phyloP scores from a whole-genome alignment of 768 basidiomycete genomes.

The Hygrocybe coccinea region DNA sequence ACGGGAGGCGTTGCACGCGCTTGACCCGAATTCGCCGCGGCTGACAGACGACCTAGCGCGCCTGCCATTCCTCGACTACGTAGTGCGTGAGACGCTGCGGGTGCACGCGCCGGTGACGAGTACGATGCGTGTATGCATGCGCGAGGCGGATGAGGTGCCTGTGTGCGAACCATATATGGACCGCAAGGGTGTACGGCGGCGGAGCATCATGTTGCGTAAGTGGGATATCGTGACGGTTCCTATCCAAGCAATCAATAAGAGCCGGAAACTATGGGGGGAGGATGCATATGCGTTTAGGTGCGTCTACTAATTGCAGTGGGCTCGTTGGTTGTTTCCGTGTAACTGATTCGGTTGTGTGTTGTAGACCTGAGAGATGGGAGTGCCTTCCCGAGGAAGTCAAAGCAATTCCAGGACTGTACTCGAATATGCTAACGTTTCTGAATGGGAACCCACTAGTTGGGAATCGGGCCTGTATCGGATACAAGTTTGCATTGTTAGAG shows the following conservation, averaged over 20 bases:
- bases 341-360: slow-evolving; percentile 15
- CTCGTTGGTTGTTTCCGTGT: slow-evolving; percentile 5
- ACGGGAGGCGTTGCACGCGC: slow-evolving; percentile 39
- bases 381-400: slow-evolving; percentile 33
- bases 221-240: slow-evolving; percentile 59
- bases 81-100: slow-evolving; percentile 54
- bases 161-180: slow-evolving; percentile 29
- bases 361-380: slow-evolving; percentile 52
- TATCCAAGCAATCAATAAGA: slow-evolving; percentile 56
- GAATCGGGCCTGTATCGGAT: slow-evolving; percentile 58
- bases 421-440: slow-evolving; percentile 52
- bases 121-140: slow-evolving; percentile 50
- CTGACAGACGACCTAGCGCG: slow-evolving; percentile 9
- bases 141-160: slow-evolving; percentile 51
- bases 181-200: slow-evolving; percentile 26
- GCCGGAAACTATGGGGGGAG: slow-evolving; percentile 52
- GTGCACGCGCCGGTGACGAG: slow-evolving; percentile 54
- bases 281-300: slow-evolving; percentile 59
- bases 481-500: slow-evolving; percentile 57
- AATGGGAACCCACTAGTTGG: slow-evolving; percentile 47
- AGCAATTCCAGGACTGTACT: slow-evolving; percentile 49
- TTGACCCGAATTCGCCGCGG: slow-evolving; percentile 9
- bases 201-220: slow-evolving; percentile 37
- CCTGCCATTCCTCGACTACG: slow-evolving; percentile 50
- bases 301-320: slow-evolving; percentile 13